Evolutionary conservation across 306 rosid genomes (phyloP), one percentile per base, ranked within the genome.

Genomic region (Rosa multiflora): DNA sequence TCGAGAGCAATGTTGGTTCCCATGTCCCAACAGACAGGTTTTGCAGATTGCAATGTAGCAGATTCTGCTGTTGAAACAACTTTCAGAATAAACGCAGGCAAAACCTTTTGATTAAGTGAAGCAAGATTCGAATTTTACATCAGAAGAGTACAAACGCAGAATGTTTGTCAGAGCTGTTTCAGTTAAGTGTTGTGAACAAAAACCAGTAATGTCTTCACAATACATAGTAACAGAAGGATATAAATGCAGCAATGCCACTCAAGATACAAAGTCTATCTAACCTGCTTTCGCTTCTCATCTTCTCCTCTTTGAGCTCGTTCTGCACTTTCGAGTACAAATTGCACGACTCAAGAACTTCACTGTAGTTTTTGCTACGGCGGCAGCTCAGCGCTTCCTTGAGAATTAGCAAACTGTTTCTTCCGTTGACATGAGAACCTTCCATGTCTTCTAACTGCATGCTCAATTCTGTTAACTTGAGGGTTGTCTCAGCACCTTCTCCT

Each of bases 371-470:
- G 86, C 96, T 92, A 85, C 96, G 86, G 6, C 79, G 67, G 76
- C 98, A 89, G 63, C 91, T 87, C 68, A 94, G 88, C 32, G 97
- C 92, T 76, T 90, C 91, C 83, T 89, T 90, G 10, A 94, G 96
- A 69, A 94, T 89, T 43, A 84, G 90, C 89, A 94, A 88, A 80
- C 98, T 90, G 83, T 87, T 90, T 75, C 88, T 87, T 55, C 97
- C 98, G 43, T 92, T 90, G 70, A 94, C 94, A 74, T 85, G 88
- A 59, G 90, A 84, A 69, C 96, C 90, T 80, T 91, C 96, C 96
- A 94, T 89, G 85, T 94, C 98, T 87, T 94, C 90, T 79, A 94
- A 72, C 82, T 90, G 96, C 96, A 92, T 94, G 90, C 97, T 91
- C 72, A 94, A 66, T 86, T 94, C 96, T 14, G 97, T 90, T 75